These are phyloP conservation scores for Borovskyia barvae DNA, from an alignment of 208 protist genomes.

Conservation along the genomic window DNA sequence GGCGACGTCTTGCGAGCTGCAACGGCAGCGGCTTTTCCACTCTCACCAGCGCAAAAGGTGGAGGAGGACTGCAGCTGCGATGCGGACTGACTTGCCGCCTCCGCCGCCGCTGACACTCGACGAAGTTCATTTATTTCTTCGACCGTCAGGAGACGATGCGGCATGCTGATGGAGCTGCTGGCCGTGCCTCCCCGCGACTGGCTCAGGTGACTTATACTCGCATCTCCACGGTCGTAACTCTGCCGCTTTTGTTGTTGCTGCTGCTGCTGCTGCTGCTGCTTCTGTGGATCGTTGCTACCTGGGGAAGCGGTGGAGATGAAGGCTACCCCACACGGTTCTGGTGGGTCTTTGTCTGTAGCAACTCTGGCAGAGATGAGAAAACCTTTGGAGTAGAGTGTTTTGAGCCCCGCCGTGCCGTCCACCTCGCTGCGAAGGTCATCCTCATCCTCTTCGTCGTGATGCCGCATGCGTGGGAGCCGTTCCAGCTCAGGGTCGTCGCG, in stretches of 20 bases:
- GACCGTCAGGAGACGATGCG: conserved; percentile 22
- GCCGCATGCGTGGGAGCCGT: conserved; percentile 19
- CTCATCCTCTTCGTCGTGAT: conserved; percentile 1
- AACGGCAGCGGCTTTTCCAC: too few relatives aligned
- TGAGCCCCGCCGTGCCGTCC: not conserved
- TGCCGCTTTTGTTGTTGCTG: conserved; percentile 4
- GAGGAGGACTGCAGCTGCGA: not conserved
- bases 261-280: conserved; percentile 7
- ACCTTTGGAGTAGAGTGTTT: conserved; percentile 20
- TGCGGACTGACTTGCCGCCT: conserved; percentile 4
- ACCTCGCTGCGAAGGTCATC: not conserved
- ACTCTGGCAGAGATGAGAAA: conserved; percentile 17
- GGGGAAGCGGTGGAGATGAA: conserved; percentile 9
- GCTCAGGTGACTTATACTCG: conserved; percentile 1
- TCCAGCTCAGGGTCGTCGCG: conserved; percentile 35
- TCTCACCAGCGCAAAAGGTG: not conserved
- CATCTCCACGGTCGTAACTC: not conserved
- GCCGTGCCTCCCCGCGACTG: conserved; percentile 10
- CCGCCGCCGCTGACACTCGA: conserved; percentile 1
- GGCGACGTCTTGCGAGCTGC: too few relatives aligned
- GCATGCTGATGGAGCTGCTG: conserved; percentile 10
- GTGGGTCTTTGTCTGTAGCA: not conserved
- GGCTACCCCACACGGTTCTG: not conserved
- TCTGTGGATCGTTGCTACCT: not conserved
- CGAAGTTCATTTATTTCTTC: conserved; percentile 20